Conservation (phyloP, 2,329 filamentous ascomycete genomes). For the Cladosporium austrohemisphaericum region DNA sequence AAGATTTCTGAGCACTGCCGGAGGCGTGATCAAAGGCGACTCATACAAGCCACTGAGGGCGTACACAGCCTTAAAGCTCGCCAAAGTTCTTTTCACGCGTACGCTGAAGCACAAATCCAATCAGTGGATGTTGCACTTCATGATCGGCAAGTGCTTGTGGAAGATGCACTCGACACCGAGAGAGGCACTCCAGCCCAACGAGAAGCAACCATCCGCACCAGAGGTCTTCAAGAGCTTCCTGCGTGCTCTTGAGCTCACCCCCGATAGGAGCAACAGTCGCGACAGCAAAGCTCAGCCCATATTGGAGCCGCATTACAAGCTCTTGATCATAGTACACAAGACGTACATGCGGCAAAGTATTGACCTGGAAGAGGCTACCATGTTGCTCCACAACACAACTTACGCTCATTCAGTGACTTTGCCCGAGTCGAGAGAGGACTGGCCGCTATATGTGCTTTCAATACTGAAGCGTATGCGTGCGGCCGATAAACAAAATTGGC, state of each 20-base stretch:
- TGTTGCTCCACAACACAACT: constrained; percentile 50
- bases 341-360: constrained; percentile 55
- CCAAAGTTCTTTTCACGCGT: constrained; percentile 57
- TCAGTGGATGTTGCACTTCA: constrained; percentile 65
- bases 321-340: constrained; percentile 78
- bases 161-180: constrained; percentile 57
- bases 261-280: constrained; percentile 48
- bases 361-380: constrained; percentile 43
- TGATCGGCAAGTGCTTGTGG: constrained; percentile 68
- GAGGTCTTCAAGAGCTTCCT: constrained; percentile 56
- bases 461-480: constrained; percentile 56
- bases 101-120: constrained; percentile 58
- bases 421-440: constrained; percentile 48
- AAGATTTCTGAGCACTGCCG: constrained; percentile 53
- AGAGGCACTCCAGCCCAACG: constrained; percentile 16
- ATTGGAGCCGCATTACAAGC: constrained; percentile 89
- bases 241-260: constrained; percentile 58
- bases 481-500: constrained; percentile 92
- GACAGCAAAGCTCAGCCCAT: constrained; percentile 69
- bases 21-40: constrained; percentile 53
- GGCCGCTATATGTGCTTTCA: constrained; percentile 60
- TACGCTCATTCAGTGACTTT: constrained; percentile 52
- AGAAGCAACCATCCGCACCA: constrained; percentile 32
- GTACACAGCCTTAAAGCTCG: constrained; percentile 63
- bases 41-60: constrained; percentile 56